Percentiles rank a stretch among this genome's conserved stretches.
phyloP scores from a whole-genome alignment of 1,139 yeast species.

The Pneumocystis sp. region DNA sequence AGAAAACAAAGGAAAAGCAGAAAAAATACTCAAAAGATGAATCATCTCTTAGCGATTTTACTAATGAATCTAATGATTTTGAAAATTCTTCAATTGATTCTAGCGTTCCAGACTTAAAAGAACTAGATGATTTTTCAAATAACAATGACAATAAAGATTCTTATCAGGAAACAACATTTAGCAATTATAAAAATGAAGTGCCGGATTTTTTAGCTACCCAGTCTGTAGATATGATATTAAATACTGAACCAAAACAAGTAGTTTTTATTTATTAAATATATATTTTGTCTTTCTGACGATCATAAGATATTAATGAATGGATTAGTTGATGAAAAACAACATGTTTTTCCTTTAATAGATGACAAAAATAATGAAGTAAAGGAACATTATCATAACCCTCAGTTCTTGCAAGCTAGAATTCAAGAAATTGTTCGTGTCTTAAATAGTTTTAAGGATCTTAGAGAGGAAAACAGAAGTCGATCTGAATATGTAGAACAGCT shows the following conservation, averaged over 20 bases:
- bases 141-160: not conserved
- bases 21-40: not conserved
- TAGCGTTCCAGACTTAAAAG: not conserved
- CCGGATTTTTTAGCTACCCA: not conserved
- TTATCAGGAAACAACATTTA: not conserved
- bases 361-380: not conserved
- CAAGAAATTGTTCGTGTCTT: conserved; percentile 90
- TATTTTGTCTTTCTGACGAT: not conserved
- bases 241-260: not conserved
- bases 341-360: not conserved
- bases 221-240: not conserved
- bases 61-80: not conserved
- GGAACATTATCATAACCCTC: not conserved
- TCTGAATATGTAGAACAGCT: conserved; percentile 65
- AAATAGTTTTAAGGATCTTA: conserved; percentile 71
- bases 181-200: not conserved
- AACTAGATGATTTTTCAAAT: not conserved
- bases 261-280: not conserved
- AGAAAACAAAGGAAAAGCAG: not conserved
- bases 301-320: not conserved
- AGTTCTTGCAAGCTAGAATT: conserved; percentile 59
- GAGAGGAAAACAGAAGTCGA: conserved; percentile 78
- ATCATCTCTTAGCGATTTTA: not conserved
- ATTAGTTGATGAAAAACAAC: not conserved
- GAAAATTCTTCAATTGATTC: not conserved